These are phyloP conservation scores for Hepatocystis sp. DNA, from an alignment of 169 alveolate genomes.

Conservation along the genomic window DNA sequence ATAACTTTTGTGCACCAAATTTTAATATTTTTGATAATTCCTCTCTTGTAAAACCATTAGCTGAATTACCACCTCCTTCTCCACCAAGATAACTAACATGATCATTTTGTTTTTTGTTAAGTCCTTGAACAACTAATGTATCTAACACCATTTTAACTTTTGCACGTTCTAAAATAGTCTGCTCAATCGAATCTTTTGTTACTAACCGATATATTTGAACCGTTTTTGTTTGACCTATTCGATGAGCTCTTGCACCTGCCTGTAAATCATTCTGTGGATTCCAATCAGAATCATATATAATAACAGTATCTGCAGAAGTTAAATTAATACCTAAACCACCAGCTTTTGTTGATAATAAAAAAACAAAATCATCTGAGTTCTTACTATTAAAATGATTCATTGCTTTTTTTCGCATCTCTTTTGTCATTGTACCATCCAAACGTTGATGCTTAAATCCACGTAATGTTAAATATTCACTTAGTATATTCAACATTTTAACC, in stretches of 20 bases:
- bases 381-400: slow-evolving; percentile 97
- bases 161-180: slow-evolving; percentile 98
- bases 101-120: slow-evolving; percentile 84
- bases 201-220: slow-evolving; percentile 97
- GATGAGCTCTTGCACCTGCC: slow-evolving; percentile 99
- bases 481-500: slow-evolving; percentile 97
- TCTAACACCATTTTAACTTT: slow-evolving; percentile 98
- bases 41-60: slow-evolving; percentile 90
- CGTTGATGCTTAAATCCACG: slow-evolving; percentile 97
- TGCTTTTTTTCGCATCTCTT: slow-evolving; percentile 96
- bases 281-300: slow-evolving; percentile 98
- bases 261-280: slow-evolving; percentile 99
- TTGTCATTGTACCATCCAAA: slow-evolving; percentile 98
- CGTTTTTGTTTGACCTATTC: slow-evolving; percentile 98
- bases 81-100: slow-evolving; percentile 82
- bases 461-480: slow-evolving; percentile 95
- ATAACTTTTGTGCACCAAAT: slow-evolving; percentile 93
- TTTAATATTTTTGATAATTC: slow-evolving; percentile 91
- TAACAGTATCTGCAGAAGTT: slow-evolving; percentile 97
- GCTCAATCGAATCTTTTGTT: slow-evolving; percentile 98
- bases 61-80: slow-evolving; percentile 64
- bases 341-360: slow-evolving; percentile 98
- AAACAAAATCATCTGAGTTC: slow-evolving; percentile 94
- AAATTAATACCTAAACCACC: slow-evolving; percentile 97
- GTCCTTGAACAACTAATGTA: slow-evolving; percentile 95